Percentiles rank a stretch among this genome's conserved stretches.
These are phyloP conservation scores for Cubamyces sp. DNA, from an alignment of 768 basidiomycete species.

Conservation along the genomic window DNA sequence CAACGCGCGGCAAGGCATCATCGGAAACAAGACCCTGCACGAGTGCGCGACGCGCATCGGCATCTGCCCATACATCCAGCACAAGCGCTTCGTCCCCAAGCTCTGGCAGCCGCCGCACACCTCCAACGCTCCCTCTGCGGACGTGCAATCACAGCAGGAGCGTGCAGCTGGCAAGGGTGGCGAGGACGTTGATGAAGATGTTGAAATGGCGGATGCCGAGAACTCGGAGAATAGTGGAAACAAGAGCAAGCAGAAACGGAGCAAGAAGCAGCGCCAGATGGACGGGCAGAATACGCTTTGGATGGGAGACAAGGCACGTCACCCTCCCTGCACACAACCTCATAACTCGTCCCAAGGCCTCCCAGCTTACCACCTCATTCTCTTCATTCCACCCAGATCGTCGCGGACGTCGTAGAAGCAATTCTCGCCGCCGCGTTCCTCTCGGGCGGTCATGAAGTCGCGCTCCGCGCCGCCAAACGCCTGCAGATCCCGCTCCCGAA, in stretches of 20 bases:
- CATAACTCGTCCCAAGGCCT: background rate
- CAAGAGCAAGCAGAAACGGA: conserved; percentile 27
- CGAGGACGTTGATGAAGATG: conserved; percentile 11
- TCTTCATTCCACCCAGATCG: conserved; percentile 47
- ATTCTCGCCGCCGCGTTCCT: conserved; percentile 83
- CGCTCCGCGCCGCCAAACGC: conserved; percentile 64
- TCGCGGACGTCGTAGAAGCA: conserved; percentile 86
- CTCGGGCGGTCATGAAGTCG: conserved; percentile 69
- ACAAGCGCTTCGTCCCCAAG: conserved; percentile 68
- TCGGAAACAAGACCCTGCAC: conserved; percentile 74
- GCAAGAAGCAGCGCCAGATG: conserved; percentile 45
- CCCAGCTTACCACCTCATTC: background rate
- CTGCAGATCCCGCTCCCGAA: conserved; percentile 67
- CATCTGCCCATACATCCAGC: conserved; percentile 75
- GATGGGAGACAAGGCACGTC: conserved; percentile 79
- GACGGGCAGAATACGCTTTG: conserved; percentile 52
- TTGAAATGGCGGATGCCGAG: conserved; percentile 11
- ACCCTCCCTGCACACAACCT: background rate
- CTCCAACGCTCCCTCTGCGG: conserved; percentile 29
- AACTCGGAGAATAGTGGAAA: background rate
- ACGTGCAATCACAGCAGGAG: background rate
- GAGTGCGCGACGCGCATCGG: conserved; percentile 56
- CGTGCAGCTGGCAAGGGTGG: conserved; percentile 10
- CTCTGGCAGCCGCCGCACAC: conserved; percentile 55
- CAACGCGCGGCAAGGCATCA: conserved; percentile 63